Percentiles rank a stretch among this genome's conserved stretches.
Conservation (phyloP, 2,329 filamentous ascomycete genomes). For the Fusarium mexicanum region DNA sequence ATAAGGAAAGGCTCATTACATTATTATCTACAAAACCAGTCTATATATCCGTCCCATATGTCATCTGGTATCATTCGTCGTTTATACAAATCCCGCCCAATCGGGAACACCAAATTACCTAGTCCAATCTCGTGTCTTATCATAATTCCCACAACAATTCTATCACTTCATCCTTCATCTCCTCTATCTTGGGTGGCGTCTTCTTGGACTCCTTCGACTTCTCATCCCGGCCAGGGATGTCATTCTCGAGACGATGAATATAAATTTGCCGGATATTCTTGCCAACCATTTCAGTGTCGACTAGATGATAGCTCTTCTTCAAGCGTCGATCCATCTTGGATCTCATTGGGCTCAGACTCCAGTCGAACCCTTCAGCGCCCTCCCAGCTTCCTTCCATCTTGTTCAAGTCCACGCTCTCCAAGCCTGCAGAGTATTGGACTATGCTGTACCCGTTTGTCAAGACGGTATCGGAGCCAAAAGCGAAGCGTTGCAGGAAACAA, state of each 20-base stretch:
- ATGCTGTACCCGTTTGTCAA: constrained; percentile 69
- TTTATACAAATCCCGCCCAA: constrained; percentile 30
- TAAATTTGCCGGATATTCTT: constrained; percentile 65
- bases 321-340: constrained; percentile 46
- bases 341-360: constrained; percentile 63
- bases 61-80: constrained; percentile 39
- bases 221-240: constrained; percentile 48
- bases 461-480: constrained; percentile 58
- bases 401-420: constrained; percentile 53
- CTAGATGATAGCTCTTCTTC: constrained; percentile 63
- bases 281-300: constrained; percentile 54
- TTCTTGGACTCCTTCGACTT: constrained; percentile 32
- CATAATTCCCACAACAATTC: constrained; percentile 58
- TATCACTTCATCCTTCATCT: constrained; percentile 55
- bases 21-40: constrained; percentile 37
- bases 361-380: constrained; percentile 59
- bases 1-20: constrained; percentile 41
- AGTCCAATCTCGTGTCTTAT: background rate
- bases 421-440: constrained; percentile 55
- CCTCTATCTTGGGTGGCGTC: constrained; percentile 21
- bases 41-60: constrained; percentile 27
- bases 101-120: constrained; percentile 3
- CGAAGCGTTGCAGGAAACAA: constrained; percentile 67
- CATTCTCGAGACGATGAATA: constrained; percentile 55
- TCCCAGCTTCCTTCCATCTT: constrained; percentile 66